Base-by-base conservation (phyloP, 129 eudicot genomes). In the Gnaphalium uliginosum region DNA sequence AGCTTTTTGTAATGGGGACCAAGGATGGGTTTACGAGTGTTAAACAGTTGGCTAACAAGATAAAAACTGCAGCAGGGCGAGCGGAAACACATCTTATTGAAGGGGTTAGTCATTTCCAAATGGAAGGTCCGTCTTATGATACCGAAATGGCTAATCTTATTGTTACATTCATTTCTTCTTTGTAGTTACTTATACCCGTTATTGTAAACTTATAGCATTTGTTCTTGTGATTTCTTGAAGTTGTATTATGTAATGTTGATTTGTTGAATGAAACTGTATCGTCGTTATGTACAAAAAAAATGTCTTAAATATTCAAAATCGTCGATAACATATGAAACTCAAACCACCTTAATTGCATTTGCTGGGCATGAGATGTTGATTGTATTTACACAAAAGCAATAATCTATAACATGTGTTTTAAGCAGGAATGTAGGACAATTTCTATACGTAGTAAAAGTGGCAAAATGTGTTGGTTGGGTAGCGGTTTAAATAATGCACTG, bases 11-110 rank as follows among this genome's bases (percentile, higher is more conserved):
- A 4, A 93, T 93, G 98, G 98, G 98, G 30, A 93, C 98, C 5
- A 85, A 73, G 32, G 98, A 93, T 50, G 98, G 98, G 18, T 93
- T 93, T 74, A 93, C 98, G 3, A 93, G 98, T 37, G 98, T 93
- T 18, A 90, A 88, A 66, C 98, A 89, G 78, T 84, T 90, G 77
- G 82, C 89, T 68, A 88, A 80, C 86, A 93, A 93, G 79, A 58
- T 93, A 57, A 88, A 85, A 74, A 76, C 82, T 19, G 96, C 98
- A 37, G 68, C 86, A 5, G 96, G 98, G 0, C 92, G 86, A 0
- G 86, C 82, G 8, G 92, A 90, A 65, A 90, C 87, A 18, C 92
- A 93, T 74, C 76, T 90, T 1, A 86, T 90, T 53, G 93, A 90
- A 71, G 96, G 96, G 15, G 93, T 58, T 30, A 86, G 93, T 66